Base-by-base conservation (phyloP, 768 basidiomycete genomes). In the Suillus plorans region DNA sequence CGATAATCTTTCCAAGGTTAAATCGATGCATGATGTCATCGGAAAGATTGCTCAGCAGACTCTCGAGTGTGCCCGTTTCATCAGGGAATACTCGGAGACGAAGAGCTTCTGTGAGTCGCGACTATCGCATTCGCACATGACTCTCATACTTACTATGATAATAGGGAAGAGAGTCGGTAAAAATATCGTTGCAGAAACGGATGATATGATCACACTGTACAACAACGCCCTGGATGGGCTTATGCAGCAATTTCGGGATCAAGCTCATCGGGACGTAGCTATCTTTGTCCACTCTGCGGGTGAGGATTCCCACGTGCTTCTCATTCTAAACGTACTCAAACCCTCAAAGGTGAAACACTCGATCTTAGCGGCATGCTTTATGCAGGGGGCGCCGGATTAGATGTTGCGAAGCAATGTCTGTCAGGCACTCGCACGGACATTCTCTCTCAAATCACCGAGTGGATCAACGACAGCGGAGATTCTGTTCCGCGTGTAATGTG, bases 361-460 rank as follows among this genome's bases (percentile, higher is more conserved):
- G 42, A 34, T 53, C 49, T 25, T 5, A 18, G 16, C 3, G 41
- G 16, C 9, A 42, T 42, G 5, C 2, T 9, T 42, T 42, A 18
- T 42, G 61, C 34, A 36, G 20, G 18, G 22, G 61, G 61, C 20
- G 61, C 28, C 7, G 47, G 61, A 25, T 14, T 62, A 22, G 36
- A 68, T 41, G 49, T 63, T 1, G 39, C 50, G 31, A 53, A 62
- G 47, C 34, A 49, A 39, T 62, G 61, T 12, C 47, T 62, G 34
- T 14, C 49, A n/a, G 61, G 61, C 4, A 62, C 61, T 25, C 60
- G 65, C 20, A 44, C 39, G 20, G 34, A 14, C 2, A 45, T 69
- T 14, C 44, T 72, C 9, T 49, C 66, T 25, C 55, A 65, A 6
- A 69, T 72, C 34, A 60, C 59, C 3, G 31, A 60, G 18, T 72